Evolutionary conservation across 2,329 filamentous ascomycete species (phyloP), one percentile per base, ranked within the genome.

Genomic region (Penicillium sp.): DNA sequence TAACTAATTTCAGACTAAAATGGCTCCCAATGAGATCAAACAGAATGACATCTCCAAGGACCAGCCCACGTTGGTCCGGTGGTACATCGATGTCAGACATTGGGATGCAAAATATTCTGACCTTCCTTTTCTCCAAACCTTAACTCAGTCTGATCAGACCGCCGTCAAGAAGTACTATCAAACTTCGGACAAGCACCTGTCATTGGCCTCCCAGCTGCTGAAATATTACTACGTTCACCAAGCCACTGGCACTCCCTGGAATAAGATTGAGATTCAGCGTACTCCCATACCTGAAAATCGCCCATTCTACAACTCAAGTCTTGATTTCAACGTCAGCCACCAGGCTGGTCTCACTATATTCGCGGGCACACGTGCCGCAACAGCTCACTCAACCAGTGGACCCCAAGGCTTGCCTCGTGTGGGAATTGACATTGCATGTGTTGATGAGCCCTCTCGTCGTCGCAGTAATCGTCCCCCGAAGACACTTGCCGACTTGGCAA

Each of bases 311-410:
- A 49, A 59, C 5, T 60, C 61, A 16, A 46, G 23, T 6, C 72
- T 86, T 38, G 84, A 87, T 61, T 88, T 88, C 75, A 88, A 88
- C 61, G 79, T 87, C 53, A 85, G 81, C 33, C 85, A 88, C 61
- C 85, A 88, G 70, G 84, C 83, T 19, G 84, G 83, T 0, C 72
- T 88, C 4, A 83, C 87, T n/a, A 78, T 79, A 0, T 72, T 88
- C 5, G 81, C 85, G 1, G 83, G 85, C 13, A 78, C 75, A 21
- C 61, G 70, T 9, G 68, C 68, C 8, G 67, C 63, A n/a, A 33
- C 21, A 5, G 29, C 29, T 31, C 16, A 55, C 23, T 13, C 27
- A 5, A 23, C 16, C 2, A 13, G 21, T 13, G 38, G 34, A 3
- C 9, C 21, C 1, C 31, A 25, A 41, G 29, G 13, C 15, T 54